A percentile compares a stretch with the other conserved stretches of the same genome.
These are phyloP conservation scores for Neotropicomus parvogracilis DNA, from an alignment of 1,284 basidiomycete species.

Conservation along the genomic window DNA sequence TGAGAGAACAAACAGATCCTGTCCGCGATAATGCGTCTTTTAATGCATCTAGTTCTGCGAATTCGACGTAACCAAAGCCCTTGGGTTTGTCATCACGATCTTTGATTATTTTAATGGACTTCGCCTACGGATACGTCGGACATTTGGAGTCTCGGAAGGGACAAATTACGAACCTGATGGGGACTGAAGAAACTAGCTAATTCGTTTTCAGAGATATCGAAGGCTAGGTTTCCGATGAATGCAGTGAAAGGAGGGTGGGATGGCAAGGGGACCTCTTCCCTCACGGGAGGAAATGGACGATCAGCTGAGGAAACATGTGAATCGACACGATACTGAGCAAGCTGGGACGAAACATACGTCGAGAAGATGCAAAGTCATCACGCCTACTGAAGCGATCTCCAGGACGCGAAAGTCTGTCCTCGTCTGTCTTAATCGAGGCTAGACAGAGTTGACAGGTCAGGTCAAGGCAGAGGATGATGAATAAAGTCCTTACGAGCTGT, in stretches of 20 bases:
- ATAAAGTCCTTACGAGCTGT: slow-evolving; percentile 71
- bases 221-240: slow-evolving; percentile 93
- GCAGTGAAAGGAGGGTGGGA: slow-evolving; percentile 93
- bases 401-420: slow-evolving; percentile 43
- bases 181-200: slow-evolving; percentile 77
- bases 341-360: slow-evolving; percentile 44
- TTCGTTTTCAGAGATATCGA: slow-evolving; percentile 86
- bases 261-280: slow-evolving; percentile 94
- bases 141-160: background rate
- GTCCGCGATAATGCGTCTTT: slow-evolving; percentile 74
- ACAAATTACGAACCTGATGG: slow-evolving; percentile 47
- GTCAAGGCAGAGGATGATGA: slow-evolving; percentile 12
- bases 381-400: slow-evolving; percentile 54
- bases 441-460: slow-evolving; percentile 18
- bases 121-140: slow-evolving; percentile 47
- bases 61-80: slow-evolving; percentile 98
- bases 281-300: slow-evolving; percentile 52
- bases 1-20: slow-evolving; percentile 43
- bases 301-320: slow-evolving; percentile 46
- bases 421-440: slow-evolving; percentile 64
- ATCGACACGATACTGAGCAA: slow-evolving; percentile 10
- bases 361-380: slow-evolving; percentile 61
- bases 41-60: slow-evolving; percentile 76
- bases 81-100: slow-evolving; percentile 91
- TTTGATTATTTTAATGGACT: slow-evolving; percentile 89